A percentile compares a stretch with the other conserved stretches of the same genome.
Evolutionary conservation across 2,329 filamentous ascomycete genomes (phyloP).

Genomic region (Capronia americana): DNA sequence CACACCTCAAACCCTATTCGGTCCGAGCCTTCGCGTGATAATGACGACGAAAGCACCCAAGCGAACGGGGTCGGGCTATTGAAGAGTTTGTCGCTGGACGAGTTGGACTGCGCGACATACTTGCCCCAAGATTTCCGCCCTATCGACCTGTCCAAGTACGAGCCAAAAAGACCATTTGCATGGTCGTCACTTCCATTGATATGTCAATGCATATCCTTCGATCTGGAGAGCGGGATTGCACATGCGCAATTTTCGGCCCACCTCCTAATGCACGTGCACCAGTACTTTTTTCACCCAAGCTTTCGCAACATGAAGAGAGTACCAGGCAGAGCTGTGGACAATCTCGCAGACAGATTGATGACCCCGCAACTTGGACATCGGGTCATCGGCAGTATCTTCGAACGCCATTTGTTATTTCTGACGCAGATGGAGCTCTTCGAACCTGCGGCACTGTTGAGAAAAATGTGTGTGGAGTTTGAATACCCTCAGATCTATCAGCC

Average conservation of each 20-base stretch:
- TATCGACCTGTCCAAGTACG: constrained; percentile 38
- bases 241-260: constrained; percentile 56
- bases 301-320: constrained; percentile 26
- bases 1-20: constrained; percentile 34
- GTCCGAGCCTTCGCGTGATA: neutral
- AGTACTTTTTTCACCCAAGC: constrained; percentile 48
- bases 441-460: constrained; percentile 62
- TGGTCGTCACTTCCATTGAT: constrained; percentile 39
- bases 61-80: neutral
- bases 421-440: constrained; percentile 44
- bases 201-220: constrained; percentile 38
- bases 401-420: constrained; percentile 64
- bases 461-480: constrained; percentile 48
- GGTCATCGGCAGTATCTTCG: constrained; percentile 58
- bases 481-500: constrained; percentile 21
- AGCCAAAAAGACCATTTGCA: constrained; percentile 37
- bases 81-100: constrained; percentile 27
- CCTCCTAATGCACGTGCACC: constrained; percentile 53
- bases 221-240: constrained; percentile 49
- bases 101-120: constrained; percentile 32
- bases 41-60: constrained; percentile 1
- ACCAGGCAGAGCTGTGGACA: constrained; percentile 9
- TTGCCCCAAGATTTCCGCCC: constrained; percentile 38
- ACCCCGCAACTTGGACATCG: constrained; percentile 52
- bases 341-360: constrained; percentile 36